These are phyloP conservation scores for Didymella lethalis DNA, from an alignment of 2,329 filamentous ascomycete genomes.

Conservation along the genomic window DNA sequence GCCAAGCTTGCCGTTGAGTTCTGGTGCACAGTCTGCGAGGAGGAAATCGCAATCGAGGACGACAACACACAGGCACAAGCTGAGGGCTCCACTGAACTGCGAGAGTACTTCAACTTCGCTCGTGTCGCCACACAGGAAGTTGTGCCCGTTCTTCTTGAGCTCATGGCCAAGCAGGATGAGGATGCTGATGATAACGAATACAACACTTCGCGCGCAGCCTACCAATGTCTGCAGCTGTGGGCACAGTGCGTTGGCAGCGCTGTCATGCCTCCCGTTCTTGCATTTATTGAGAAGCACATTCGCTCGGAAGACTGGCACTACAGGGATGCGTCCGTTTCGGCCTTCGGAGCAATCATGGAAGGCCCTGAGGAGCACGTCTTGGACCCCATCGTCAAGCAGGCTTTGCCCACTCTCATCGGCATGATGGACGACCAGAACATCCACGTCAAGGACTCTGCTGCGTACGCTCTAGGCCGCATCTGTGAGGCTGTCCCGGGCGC, in stretches of 20 bases:
- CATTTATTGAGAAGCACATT: constrained; percentile 91
- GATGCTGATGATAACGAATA: constrained; percentile 97
- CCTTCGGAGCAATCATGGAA: constrained; percentile 98
- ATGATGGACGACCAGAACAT: constrained; percentile 92
- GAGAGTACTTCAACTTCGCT: constrained; percentile 95
- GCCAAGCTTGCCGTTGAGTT: constrained; percentile 98
- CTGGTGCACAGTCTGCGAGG: constrained; percentile 99
- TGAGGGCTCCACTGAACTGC: constrained; percentile 82
- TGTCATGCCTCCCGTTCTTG: constrained; percentile 84
- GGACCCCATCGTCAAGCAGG: constrained; percentile 94
- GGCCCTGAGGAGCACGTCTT: constrained; percentile 92
- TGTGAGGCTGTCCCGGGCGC: constrained; percentile 92
- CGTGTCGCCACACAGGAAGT: constrained; percentile 93
- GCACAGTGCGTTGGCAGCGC: constrained; percentile 86
- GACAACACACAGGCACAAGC: constrained; percentile 80
- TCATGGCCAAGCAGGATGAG: constrained; percentile 97
- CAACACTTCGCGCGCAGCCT: constrained; percentile 92
- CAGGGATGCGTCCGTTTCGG: constrained; percentile 93
- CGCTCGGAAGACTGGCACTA: constrained; percentile 92
- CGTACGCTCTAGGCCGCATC: constrained; percentile 94
- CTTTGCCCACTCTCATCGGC: constrained; percentile 85
- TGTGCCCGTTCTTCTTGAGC: constrained; percentile 84
- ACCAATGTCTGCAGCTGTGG: constrained; percentile 96
- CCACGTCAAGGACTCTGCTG: constrained; percentile 93
- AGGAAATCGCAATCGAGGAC: constrained; percentile 97